Conservation (phyloP, 768 basidiomycete species). For the Naematelia aurantialba region DNA sequence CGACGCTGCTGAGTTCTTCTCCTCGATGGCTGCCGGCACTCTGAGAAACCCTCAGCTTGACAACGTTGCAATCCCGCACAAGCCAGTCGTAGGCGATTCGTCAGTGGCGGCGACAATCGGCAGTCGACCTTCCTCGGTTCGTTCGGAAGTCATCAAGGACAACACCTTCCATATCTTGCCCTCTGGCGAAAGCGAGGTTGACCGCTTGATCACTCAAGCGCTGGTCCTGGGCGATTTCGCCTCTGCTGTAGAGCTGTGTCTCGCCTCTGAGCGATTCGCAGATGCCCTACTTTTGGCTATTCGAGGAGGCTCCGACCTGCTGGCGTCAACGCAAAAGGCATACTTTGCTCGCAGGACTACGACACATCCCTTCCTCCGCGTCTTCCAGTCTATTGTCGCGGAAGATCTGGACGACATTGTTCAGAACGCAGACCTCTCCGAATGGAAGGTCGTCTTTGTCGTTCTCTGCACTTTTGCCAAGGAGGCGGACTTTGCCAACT, state of each 20-base stretch:
- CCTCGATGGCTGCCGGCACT: constrained; percentile 59
- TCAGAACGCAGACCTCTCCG: constrained; percentile 87
- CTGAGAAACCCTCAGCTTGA: constrained; percentile 54
- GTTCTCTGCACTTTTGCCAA: constrained; percentile 91
- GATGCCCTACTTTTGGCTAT: constrained; percentile 93
- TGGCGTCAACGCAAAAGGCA: constrained; percentile 81
- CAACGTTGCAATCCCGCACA: constrained; percentile 71
- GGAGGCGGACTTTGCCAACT: constrained; percentile 74
- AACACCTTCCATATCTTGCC: constrained; percentile 90
- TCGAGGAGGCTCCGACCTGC: constrained; percentile 79
- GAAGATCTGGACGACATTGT: constrained; percentile 90
- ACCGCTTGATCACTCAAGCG: constrained; percentile 83
- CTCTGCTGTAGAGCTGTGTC: constrained; percentile 83
- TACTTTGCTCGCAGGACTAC: constrained; percentile 83
- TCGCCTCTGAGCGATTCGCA: constrained; percentile 82
- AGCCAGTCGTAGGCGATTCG: constrained; percentile 70
- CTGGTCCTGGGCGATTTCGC: constrained; percentile 94
- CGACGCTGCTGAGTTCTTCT: constrained; percentile 79
- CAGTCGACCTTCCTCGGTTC: constrained; percentile 78
- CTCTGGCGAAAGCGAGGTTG: constrained; percentile 75
- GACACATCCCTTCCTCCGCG: constrained; percentile 76
- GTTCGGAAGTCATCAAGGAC: constrained; percentile 64
- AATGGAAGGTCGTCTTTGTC: constrained; percentile 96
- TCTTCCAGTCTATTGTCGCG: constrained; percentile 90
- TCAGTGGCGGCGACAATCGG: constrained; percentile 93